These are phyloP conservation scores for Kuraishia molischiana DNA, from an alignment of 805 yeast genomes.

Conservation along the genomic window DNA sequence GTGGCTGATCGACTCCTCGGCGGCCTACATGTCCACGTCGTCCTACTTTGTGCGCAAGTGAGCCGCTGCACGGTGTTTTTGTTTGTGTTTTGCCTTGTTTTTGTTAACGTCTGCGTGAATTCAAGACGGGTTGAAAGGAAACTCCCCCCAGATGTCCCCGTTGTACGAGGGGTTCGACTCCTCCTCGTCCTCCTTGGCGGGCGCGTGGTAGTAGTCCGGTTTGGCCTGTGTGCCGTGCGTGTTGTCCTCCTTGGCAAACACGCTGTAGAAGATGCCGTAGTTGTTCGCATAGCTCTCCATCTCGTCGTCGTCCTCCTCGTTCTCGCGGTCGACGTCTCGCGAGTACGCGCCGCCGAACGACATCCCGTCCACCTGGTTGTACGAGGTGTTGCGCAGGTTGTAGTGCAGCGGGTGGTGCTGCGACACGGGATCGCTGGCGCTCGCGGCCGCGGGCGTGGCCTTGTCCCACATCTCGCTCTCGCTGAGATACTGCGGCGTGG, in stretches of 20 bases:
- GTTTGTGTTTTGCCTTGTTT: background rate
- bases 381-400: conserved; percentile 1
- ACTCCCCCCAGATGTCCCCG: background rate
- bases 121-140: background rate
- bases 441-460: conserved; percentile 4
- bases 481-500: background rate
- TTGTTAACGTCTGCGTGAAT: background rate
- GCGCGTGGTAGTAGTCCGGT: background rate
- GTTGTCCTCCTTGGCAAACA: conserved; percentile 12
- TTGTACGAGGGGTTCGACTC: background rate
- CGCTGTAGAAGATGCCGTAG: conserved; percentile 23
- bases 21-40: conserved; percentile 61
- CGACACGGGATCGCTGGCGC: conserved; percentile 29
- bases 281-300: conserved; percentile 15
- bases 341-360: conserved; percentile 9
- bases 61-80: conserved; percentile 6
- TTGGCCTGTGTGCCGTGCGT: background rate
- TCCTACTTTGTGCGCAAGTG: conserved; percentile 60
- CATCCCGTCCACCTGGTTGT: conserved; percentile 1
- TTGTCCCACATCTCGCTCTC: conserved; percentile 54
- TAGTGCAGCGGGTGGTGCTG: conserved; percentile 46
- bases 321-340: conserved; percentile 8
- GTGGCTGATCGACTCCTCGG: conserved; percentile 60
- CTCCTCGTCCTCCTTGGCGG: background rate
- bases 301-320: conserved; percentile 22